These are phyloP conservation scores for Stachybotrys chartarum DNA, from an alignment of 2,329 filamentous ascomycete genomes.

Conservation along the genomic window DNA sequence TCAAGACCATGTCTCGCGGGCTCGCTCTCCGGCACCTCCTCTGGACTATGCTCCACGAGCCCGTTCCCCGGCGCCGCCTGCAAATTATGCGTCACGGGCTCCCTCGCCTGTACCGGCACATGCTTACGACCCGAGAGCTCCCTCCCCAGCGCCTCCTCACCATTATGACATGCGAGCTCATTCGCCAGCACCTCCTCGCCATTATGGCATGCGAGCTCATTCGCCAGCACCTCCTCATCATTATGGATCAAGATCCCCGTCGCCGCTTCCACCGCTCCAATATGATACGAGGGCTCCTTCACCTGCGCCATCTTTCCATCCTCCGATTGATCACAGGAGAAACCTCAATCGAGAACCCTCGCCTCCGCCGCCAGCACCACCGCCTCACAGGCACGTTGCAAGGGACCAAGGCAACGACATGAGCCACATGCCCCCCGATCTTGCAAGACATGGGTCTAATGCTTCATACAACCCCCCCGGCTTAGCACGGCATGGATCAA, in stretches of 20 bases:
- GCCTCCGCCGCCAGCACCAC: constrained; percentile 75
- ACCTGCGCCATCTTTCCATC: constrained; percentile 13
- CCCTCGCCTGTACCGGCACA: constrained; percentile 25
- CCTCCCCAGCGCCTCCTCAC: constrained; percentile 18
- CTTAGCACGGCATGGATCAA: constrained; percentile 26
- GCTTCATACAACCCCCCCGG: constrained; percentile 26
- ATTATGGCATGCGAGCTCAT: constrained; percentile 12
- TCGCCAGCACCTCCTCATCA: constrained; percentile 7
- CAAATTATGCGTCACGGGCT: constrained; percentile 11
- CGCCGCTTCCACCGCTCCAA: background rate
- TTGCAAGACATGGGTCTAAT: constrained; percentile 27
- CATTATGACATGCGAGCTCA: constrained; percentile 24
- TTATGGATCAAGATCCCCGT: too few species aligned
- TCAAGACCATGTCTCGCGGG: constrained; percentile 22
- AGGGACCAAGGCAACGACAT: constrained; percentile 3
- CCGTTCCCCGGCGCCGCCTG: constrained; percentile 25
- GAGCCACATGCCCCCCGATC: constrained; percentile 1
- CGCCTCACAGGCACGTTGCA: constrained; percentile 66
- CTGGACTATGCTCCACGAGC: constrained; percentile 22
- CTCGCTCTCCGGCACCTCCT: constrained; percentile 17
- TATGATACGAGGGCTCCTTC: constrained; percentile 5
- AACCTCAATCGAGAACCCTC: constrained; percentile 38
- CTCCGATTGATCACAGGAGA: constrained; percentile 18
- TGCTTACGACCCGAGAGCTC: constrained; percentile 15
- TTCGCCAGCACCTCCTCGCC: constrained; percentile 29